These are phyloP conservation scores for Agapanthus africanus DNA, from an alignment of 106 monocot genomes.

Conservation along the genomic window DNA sequence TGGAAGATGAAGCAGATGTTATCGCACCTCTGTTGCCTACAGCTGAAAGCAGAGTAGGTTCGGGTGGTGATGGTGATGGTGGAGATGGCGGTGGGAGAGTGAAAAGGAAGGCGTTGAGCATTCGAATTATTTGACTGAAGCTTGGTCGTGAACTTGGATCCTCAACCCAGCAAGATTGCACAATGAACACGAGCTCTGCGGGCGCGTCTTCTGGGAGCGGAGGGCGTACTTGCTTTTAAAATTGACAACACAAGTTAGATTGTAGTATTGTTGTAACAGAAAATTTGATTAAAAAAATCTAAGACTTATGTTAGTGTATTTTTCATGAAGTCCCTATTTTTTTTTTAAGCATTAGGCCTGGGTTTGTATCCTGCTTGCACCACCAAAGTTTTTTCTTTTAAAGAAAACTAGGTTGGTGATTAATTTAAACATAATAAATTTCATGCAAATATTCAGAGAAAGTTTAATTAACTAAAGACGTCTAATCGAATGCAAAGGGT, in stretches of 20 bases:
- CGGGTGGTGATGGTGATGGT: background rate
- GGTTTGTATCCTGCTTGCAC: background rate
- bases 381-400: background rate
- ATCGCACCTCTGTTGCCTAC: slow-evolving; percentile 13
- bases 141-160: slow-evolving; percentile 65
- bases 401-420: no score
- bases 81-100: slow-evolving; percentile 49
- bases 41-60: slow-evolving; percentile 13
- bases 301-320: no score
- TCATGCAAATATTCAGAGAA: no score
- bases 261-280: no score
- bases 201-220: slow-evolving; percentile 54
- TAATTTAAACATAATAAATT: no score
- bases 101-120: slow-evolving; percentile 64
- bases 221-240: slow-evolving; percentile 27
- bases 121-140: slow-evolving; percentile 80
- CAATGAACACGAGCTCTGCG: slow-evolving; percentile 60
- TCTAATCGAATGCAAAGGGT: no score
- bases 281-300: background rate
- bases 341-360: background rate
- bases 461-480: no score
- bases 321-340: no score
- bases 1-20: slow-evolving; percentile 23
- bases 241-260: background rate
- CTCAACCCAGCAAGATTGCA: slow-evolving; percentile 91